Evolutionary conservation across 2,329 filamentous ascomycete genomes (phyloP).

Genomic region (Tolypocladium guangdongense): DNA sequence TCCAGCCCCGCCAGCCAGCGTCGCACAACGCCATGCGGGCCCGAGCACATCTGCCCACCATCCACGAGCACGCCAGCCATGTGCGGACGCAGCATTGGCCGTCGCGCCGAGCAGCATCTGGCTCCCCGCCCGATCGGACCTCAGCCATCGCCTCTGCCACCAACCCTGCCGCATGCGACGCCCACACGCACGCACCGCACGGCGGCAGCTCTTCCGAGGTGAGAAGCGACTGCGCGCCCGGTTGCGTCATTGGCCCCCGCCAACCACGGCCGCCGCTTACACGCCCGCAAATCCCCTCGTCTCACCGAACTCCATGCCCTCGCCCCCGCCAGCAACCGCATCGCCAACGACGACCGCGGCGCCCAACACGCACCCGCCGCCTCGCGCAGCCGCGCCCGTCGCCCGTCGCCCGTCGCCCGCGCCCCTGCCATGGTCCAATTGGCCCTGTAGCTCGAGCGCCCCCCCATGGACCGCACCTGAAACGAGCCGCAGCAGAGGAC

Average conservation of each 20-base stretch:
- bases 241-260: not conserved
- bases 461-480: constrained; percentile 4
- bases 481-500: constrained; percentile 1
- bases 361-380: not conserved
- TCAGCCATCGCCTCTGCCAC: too few relatives aligned
- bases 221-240: not conserved
- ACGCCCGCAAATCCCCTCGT: not conserved
- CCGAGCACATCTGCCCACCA: too few relatives aligned
- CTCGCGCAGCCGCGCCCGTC: not conserved
- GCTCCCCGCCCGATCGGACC: too few relatives aligned
- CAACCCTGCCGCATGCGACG: too few relatives aligned
- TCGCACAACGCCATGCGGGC: too few relatives aligned
- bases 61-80: too few relatives aligned
- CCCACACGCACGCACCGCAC: too few relatives aligned
- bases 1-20: too few relatives aligned
- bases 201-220: not conserved
- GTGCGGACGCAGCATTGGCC: too few relatives aligned
- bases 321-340: not conserved
- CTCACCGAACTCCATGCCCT: too few relatives aligned
- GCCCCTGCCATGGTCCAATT: not conserved
- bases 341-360: not conserved
- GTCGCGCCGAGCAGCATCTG: too few relatives aligned
- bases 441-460: not conserved
- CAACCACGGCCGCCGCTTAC: not conserved
- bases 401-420: not conserved